Evolutionary conservation across 2,329 filamentous ascomycete genomes (phyloP), one percentile per base, ranked within the genome.

Genomic region (Hypoxylon sp.): DNA sequence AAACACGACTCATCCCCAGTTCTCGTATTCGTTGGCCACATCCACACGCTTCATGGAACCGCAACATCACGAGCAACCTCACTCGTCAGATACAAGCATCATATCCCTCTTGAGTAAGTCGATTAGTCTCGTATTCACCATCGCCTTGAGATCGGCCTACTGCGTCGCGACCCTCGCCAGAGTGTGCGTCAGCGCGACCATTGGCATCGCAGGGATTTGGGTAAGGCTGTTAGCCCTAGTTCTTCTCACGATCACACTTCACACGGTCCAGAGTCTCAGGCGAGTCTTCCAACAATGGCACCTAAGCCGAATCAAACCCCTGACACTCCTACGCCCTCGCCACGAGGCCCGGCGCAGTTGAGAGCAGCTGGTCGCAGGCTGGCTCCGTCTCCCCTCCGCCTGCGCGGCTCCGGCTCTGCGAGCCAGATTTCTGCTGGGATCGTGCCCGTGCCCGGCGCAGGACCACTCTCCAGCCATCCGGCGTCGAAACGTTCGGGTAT

Each of bases 401-500:
- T 26, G 18, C 36, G 26, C 3, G 24, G 24, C 24, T 26, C 24
- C 24, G 24, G 3, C 24, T 71, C 72, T 4, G 70, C 71, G 7
- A 69, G 70, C 6, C 71, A 71, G 4, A 46, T 72, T 6, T 74
- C 74, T 3, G 71, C 73, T 2, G 65, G 71, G 33, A 73, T 72
- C 33, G 48, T 56, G 11, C 65, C 65, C 33, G 48, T 56, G 11
- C 65, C 65, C 1, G 63, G 54, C 11, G 59, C 54, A 1, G 59
- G 56, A 1, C 70, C 66, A 4, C 48, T 68, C 2, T 69, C 60
- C 1, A 67, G 67, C 36, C 52, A 71, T 22, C 64, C 61, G 1
- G 48, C 55, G 14, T 56, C 61, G 4, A 18, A 6, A 24, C 45
- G 24, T 49, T 53, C 65, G 5, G 2, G 24, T 11, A 14, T 59